Base-by-base conservation (phyloP, 2,329 filamentous ascomycete genomes). In the Thyridium curvatum region DNA sequence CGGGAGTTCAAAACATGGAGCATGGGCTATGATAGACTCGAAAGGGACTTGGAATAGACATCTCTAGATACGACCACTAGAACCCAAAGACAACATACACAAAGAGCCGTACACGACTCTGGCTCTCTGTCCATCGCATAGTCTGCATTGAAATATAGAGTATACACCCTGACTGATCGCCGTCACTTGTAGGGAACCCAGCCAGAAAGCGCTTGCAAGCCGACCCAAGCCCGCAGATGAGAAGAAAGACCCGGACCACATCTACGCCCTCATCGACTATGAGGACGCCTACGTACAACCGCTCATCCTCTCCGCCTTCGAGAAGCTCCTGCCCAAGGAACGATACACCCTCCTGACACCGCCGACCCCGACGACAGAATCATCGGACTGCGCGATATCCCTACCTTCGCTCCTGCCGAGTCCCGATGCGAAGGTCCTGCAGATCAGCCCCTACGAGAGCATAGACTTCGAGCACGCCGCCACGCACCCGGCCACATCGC, bases 201-300 rank as follows among this genome's bases (percentile, higher is more conserved):
- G 21, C 10, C 21, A 26, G 21, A 26, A 6, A 26, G 21, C 21
- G 10, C 21, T 26, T 6, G 21, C 21, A 26, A 26, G 21, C 21
- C 6, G 21, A 26, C 21, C 21, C 21, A 26, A 26, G 21, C 21
- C 21, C 10, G 10, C 21, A 26, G 21, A 26, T 26, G 18, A 14
- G 13, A 38, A 39, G 3, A 17, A 53, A 30, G 49, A 52, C 26
- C 36, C 38, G 42, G 52, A 64, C 40, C 60, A 65, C 31, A 61
- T 88, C 47, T 81, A 86, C 62, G 86, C 86, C 37, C 60, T 91
- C 37, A 69, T 96, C 52, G 74, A 88, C 54, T 96, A 95, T 61
- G 86, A 89, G 52, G 89, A 96, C 56, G 57, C 72, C 33, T 98
- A 97, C 56, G 87, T 97, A 8, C 87, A 96, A 54, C 87, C 87